phyloP scores from a whole-genome alignment of 2,329 filamentous ascomycete genomes.

The Fusarium sp. region DNA sequence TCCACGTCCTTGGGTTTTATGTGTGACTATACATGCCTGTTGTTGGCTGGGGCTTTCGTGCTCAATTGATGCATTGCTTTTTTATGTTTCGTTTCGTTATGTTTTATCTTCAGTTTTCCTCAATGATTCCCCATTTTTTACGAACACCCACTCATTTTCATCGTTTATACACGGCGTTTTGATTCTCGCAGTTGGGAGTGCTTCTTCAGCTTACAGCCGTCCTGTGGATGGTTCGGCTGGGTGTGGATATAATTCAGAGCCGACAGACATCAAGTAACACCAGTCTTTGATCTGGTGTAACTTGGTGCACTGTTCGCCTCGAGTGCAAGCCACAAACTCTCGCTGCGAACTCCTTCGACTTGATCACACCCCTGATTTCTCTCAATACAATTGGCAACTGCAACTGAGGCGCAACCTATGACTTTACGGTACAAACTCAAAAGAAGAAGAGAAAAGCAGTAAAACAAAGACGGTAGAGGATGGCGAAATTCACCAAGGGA shows the following conservation, averaged over 20 bases:
- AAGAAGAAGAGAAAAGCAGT: background rate
- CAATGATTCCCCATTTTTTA: constrained; percentile 32
- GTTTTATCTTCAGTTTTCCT: background rate
- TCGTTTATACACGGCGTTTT: constrained; percentile 20
- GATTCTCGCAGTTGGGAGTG: constrained; percentile 6
- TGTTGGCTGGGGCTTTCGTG: background rate
- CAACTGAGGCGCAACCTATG: background rate
- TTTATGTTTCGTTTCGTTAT: background rate
- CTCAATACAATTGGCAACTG: background rate
- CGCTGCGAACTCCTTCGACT: background rate
- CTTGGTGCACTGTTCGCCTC: background rate
- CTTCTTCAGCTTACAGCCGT: background rate
- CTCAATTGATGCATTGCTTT: background rate
- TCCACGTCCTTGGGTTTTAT: background rate
- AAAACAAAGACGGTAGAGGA: background rate
- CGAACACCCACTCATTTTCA: constrained; percentile 5
- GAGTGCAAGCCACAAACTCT: background rate
- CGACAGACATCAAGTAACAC: background rate
- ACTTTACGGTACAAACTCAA: background rate
- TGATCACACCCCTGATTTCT: background rate
- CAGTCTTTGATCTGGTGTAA: background rate
- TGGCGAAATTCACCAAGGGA: background rate
- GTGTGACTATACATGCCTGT: background rate
- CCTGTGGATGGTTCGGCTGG: constrained; percentile 17
- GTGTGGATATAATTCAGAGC: background rate